These are phyloP conservation scores for Poa annua DNA, from an alignment of 176 grass and related monocot species.

Conservation along the genomic window DNA sequence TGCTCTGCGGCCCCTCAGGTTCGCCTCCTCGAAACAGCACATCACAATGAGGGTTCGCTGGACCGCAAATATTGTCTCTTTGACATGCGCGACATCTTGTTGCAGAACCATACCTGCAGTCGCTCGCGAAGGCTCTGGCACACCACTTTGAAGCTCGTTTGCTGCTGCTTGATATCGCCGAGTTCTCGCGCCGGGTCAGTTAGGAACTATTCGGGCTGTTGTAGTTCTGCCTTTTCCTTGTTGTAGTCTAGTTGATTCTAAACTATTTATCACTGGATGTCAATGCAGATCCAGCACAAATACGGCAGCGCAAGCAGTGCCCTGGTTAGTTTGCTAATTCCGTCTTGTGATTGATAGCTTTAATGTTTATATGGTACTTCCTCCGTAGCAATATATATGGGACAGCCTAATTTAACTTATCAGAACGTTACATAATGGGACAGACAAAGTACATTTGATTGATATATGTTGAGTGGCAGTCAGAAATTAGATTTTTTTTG, in stretches of 20 bases:
- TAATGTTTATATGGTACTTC: background rate
- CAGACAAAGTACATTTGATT: background rate
- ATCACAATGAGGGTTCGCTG: background rate
- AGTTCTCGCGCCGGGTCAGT: slow-evolving; percentile 63
- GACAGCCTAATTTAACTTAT: too few species aligned
- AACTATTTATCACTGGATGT: slow-evolving; percentile 12
- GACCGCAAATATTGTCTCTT: background rate
- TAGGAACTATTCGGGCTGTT: background rate
- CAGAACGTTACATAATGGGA: too few species aligned
- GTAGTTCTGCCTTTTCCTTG: slow-evolving; percentile 8
- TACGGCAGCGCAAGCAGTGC: slow-evolving; percentile 55
- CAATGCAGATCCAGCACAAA: slow-evolving; percentile 77
- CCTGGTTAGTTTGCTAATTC: slow-evolving; percentile 39
- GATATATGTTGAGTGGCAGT: background rate
- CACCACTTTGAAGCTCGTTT: slow-evolving; percentile 66
- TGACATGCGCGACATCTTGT: background rate
- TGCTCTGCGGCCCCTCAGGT: slow-evolving; percentile 85
- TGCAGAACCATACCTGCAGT: slow-evolving; percentile 71
- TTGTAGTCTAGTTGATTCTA: slow-evolving; percentile 28
- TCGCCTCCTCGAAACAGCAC: background rate
- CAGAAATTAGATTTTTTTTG: background rate
- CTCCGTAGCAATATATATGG: too few species aligned
- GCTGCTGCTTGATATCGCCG: slow-evolving; percentile 62
- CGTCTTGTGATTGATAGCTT: slow-evolving; percentile 1
- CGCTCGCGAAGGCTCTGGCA: slow-evolving; percentile 75